These are phyloP conservation scores for Grosmannia huntii DNA, from an alignment of 2,329 filamentous ascomycete species.

Conservation along the genomic window DNA sequence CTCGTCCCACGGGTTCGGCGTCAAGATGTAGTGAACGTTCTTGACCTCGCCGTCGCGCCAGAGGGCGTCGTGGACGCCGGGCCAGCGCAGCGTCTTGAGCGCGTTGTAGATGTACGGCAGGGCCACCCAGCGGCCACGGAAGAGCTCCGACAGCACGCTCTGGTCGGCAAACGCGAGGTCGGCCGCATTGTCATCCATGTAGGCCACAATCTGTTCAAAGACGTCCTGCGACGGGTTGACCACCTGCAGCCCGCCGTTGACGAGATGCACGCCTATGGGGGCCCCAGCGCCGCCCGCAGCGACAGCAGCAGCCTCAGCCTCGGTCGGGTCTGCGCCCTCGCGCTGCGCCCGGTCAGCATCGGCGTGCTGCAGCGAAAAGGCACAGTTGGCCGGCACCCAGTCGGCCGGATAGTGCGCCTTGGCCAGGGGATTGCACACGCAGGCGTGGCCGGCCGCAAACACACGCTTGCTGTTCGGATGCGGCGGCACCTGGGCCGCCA, in stretches of 20 bases:
- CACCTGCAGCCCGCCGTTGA: slow-evolving; percentile 46
- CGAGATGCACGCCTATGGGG: slow-evolving; percentile 34
- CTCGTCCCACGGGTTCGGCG: slow-evolving; percentile 48
- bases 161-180: slow-evolving; percentile 48
- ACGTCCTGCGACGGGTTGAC: slow-evolving; percentile 35
- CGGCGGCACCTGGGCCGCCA: slow-evolving; percentile 9
- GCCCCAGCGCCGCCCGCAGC: background rate
- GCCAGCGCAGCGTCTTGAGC: slow-evolving; percentile 41
- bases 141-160: slow-evolving; percentile 42
- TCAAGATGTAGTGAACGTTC: slow-evolving; percentile 49
- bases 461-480: slow-evolving; percentile 40
- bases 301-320: background rate
- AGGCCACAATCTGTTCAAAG: slow-evolving; percentile 36
- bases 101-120: slow-evolving; percentile 51
- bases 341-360: slow-evolving; percentile 33
- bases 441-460: slow-evolving; percentile 75
- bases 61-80: slow-evolving; percentile 38
- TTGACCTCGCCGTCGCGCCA: slow-evolving; percentile 47
- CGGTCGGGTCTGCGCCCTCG: slow-evolving; percentile 27
- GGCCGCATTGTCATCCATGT: slow-evolving; percentile 32
- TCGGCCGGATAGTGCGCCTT: slow-evolving; percentile 66
- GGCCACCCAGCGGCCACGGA: slow-evolving; percentile 40
- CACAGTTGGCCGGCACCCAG: slow-evolving; percentile 49
- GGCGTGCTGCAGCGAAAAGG: slow-evolving; percentile 32
- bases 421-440: slow-evolving; percentile 71